Evolutionary conservation across 1,139 yeast genomes (phyloP).

Genomic region (Spathaspora jeffriesii): DNA sequence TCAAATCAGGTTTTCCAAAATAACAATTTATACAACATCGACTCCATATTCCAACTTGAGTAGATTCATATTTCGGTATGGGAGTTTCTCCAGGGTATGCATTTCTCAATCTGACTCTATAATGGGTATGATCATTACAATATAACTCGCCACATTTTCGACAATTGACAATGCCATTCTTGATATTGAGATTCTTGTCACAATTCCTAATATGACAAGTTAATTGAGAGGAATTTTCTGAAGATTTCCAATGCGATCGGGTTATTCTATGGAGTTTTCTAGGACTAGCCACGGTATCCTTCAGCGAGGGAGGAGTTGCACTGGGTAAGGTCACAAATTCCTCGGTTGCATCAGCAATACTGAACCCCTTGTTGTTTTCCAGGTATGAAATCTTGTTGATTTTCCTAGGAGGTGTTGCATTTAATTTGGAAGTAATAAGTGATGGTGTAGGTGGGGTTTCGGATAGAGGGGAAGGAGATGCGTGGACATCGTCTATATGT

Average conservation of each 20-base stretch:
- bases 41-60: constrained; percentile 59
- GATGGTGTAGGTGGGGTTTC: constrained; percentile 1
- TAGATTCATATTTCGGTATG: constrained; percentile 32
- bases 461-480: not conserved
- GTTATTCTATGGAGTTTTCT: constrained; percentile 30
- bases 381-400: constrained; percentile 32
- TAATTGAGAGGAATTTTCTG: constrained; percentile 25
- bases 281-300: constrained; percentile 1
- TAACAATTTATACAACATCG: constrained; percentile 71
- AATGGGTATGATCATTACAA: constrained; percentile 66
- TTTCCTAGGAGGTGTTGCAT: constrained; percentile 18
- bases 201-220: constrained; percentile 44
- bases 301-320: not conserved
- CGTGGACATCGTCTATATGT: constrained; percentile 74
- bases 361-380: constrained; percentile 36
- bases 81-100: constrained; percentile 23
- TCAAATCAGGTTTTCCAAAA: constrained; percentile 54
- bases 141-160: constrained; percentile 71
- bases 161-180: constrained; percentile 60
- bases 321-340: constrained; percentile 3
- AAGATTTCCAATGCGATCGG: constrained; percentile 66
- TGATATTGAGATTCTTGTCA: constrained; percentile 37
- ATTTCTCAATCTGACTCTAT: constrained; percentile 49
- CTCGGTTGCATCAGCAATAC: constrained; percentile 20
- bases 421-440: constrained; percentile 6